Conservation (phyloP, 192 early-diverging fungal genomes). For the Powellomyces hirtus region DNA sequence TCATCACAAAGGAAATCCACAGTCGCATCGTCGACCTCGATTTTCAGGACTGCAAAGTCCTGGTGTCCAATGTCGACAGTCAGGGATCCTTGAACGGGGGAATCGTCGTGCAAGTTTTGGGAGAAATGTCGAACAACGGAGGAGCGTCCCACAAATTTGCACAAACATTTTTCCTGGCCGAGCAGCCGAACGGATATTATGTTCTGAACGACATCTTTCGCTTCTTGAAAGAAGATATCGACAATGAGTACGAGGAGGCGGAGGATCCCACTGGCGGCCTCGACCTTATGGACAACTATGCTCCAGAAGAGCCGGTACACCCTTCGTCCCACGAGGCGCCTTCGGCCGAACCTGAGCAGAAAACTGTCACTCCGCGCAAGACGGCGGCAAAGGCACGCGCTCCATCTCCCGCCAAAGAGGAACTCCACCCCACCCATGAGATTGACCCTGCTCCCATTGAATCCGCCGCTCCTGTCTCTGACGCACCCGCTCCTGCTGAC, state of each 20-base stretch:
- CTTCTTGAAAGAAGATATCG: conserved; percentile 86
- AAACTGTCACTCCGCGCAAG: not conserved
- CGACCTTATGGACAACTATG: conserved; percentile 19
- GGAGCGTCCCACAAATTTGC: conserved; percentile 80
- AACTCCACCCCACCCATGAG: not conserved
- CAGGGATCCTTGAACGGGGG: conserved; percentile 71
- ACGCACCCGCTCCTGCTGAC: too few relatives aligned
- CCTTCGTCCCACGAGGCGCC: not conserved
- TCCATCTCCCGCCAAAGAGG: conserved; percentile 22
- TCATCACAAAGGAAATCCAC: conserved; percentile 71
- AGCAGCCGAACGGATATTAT: conserved; percentile 88
- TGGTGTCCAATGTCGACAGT: conserved; percentile 84
- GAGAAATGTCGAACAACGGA: conserved; percentile 85
- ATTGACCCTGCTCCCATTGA: conserved; percentile 15
- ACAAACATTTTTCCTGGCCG: conserved; percentile 88
- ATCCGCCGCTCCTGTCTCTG: conserved; percentile 22
- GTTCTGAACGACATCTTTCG: conserved; percentile 94
- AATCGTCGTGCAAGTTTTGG: conserved; percentile 88
- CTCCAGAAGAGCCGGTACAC: conserved; percentile 28
- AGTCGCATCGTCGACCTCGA: conserved; percentile 68
- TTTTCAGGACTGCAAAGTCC: conserved; percentile 83
- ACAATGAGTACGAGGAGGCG: conserved; percentile 48
- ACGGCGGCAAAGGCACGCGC: conserved; percentile 20
- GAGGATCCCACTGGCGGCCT: conserved; percentile 21
- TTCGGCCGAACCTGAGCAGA: conserved; percentile 14